Evolutionary conservation across 257 asterid species (phyloP).

Genomic region (Fraxinus cuspidata): DNA sequence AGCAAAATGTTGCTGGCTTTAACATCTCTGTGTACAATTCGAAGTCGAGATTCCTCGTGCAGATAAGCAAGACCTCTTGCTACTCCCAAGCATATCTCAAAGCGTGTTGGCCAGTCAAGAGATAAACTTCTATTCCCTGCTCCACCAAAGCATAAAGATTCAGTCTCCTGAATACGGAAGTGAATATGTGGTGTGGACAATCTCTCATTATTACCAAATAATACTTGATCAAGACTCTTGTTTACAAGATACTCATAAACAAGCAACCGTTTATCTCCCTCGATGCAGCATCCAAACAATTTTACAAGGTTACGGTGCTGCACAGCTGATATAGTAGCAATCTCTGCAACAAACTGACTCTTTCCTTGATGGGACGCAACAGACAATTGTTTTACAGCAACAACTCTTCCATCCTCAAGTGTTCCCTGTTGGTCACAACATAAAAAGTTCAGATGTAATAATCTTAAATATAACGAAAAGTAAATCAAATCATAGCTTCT

Average conservation of each 20-base stretch:
- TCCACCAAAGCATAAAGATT: slow-evolving; percentile 11
- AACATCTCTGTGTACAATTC: slow-evolving; percentile 73
- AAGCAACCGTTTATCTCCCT: slow-evolving; percentile 65
- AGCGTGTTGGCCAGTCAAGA: slow-evolving; percentile 73
- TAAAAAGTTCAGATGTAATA: neutral
- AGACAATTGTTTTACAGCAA: slow-evolving; percentile 83
- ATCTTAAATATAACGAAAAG: neutral
- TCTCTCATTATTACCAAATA: slow-evolving; percentile 43
- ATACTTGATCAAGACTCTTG: slow-evolving; percentile 71
- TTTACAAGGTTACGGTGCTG: slow-evolving; percentile 92
- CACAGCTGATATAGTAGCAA: slow-evolving; percentile 87
- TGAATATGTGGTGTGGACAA: neutral
- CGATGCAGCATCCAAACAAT: slow-evolving; percentile 79
- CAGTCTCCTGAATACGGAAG: neutral
- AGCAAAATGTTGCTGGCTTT: slow-evolving; percentile 79
- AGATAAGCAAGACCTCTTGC: slow-evolving; percentile 79
- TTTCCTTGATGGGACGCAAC: slow-evolving; percentile 86
- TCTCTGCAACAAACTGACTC: slow-evolving; percentile 84
- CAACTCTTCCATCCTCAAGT: slow-evolving; percentile 66
- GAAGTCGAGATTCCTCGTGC: slow-evolving; percentile 69
- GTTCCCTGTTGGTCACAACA: slow-evolving; percentile 53
- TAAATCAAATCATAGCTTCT: neutral
- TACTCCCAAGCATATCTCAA: slow-evolving; percentile 68
- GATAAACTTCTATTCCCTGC: slow-evolving; percentile 46
- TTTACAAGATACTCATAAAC: slow-evolving; percentile 83